Percentiles rank a stretch among this genome's conserved stretches.
Evolutionary conservation across 192 early-diverging fungal species (phyloP).

Genomic region (Oehlia diaphana): DNA sequence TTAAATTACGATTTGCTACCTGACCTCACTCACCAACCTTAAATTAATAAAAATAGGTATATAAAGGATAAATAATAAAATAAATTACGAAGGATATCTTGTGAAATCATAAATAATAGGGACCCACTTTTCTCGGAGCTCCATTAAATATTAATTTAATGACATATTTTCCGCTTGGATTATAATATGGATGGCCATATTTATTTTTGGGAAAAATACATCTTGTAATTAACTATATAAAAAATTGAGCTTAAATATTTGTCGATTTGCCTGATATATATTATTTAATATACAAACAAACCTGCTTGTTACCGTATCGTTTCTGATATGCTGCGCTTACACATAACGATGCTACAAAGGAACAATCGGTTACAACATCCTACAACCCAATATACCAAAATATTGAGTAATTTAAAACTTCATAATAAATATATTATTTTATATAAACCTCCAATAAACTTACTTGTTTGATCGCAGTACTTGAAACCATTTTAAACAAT

Average conservation of each 20-base stretch:
- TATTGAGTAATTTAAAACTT: not conserved
- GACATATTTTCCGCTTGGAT: slow-evolving; percentile 87
- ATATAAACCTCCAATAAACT: not conserved
- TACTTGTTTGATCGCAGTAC: slow-evolving; percentile 64
- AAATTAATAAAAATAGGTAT: slow-evolving; percentile 21
- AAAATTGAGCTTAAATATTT: not conserved
- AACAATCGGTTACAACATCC: slow-evolving; percentile 94
- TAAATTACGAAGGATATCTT: slow-evolving; percentile 1
- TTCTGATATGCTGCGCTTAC: slow-evolving; percentile 79
- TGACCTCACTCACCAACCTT: slow-evolving; percentile 29
- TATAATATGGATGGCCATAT: slow-evolving; percentile 72
- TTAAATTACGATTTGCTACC: not conserved
- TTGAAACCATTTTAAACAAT: slow-evolving; percentile 70
- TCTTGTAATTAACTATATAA: slow-evolving; percentile 68
- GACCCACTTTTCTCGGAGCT: slow-evolving; percentile 71
- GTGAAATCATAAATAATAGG: not conserved
- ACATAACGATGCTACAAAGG: slow-evolving; percentile 90
- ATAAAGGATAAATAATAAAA: not conserved
- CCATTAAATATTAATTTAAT: slow-evolving; percentile 87
- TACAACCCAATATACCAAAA: not conserved
- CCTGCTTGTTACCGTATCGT: slow-evolving; percentile 67
- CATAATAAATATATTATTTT: not conserved
- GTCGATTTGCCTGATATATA: not conserved
- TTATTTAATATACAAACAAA: slow-evolving; percentile 36
- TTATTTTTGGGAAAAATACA: slow-evolving; percentile 86